Base-by-base conservation (phyloP, 2,329 filamentous ascomycete genomes). In the Fusarium sp. region DNA sequence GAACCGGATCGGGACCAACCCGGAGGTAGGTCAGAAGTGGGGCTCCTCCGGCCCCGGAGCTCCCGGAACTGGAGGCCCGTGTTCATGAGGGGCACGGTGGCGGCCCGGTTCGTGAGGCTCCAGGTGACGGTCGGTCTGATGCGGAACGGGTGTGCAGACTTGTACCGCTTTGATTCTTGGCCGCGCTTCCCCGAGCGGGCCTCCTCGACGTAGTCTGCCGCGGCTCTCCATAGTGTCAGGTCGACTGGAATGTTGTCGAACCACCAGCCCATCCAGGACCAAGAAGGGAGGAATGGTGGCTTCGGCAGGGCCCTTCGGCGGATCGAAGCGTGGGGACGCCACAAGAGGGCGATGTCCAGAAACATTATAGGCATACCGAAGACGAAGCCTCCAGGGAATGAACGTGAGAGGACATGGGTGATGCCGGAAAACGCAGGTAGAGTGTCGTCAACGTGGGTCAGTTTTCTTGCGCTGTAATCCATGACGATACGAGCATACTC, bases 261-360 rank as follows among this genome's bases (percentile, higher is more conserved):
- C 81, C 83, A 85, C 84, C 84, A 86, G 24, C 84, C 84, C 81
- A 86, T 83, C 84, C 84, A 86, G 33, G 84, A 84, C 84, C 84
- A 86, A 5, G 83, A 84, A 0, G 84, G 84, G 7, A 86, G 77
- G 61, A 83, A 84, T 2, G 83, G 80, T 12, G 82, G 78, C 0
- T 80, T 79, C 5, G 81, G 76, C 8, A 83, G 73, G 8, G 81
- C 80, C 24, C 84, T 76, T 20, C 84, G 79, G 29, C 84, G 80
- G 31, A 86, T 83, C 4, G 83, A 84, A 17, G 84, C 83, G 53
- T 83, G 80, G 16, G 84, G 84, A 17, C 84, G 80, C 85, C 85
- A 86, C 29, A 86, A 80, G 24, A 86, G 80, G 9, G 84, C 84
- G 56, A 81, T 79, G 58, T 86, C 85, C 27, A 86, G 76, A 59